phyloP scores from a whole-genome alignment of 2,329 filamentous ascomycete genomes.

The Colletotrichum sp. region DNA sequence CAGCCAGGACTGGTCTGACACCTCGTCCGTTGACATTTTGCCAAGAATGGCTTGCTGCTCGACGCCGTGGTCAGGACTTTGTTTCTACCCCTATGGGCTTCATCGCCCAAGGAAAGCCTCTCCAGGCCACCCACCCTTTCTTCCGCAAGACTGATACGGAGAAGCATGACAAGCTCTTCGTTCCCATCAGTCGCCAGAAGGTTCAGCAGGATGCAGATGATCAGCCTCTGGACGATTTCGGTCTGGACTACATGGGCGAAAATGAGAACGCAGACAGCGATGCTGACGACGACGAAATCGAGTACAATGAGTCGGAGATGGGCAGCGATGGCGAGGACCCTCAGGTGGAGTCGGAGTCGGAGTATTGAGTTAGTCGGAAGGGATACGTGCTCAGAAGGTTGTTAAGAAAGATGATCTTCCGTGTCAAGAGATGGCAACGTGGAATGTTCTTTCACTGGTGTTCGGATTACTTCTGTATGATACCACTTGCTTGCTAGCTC shows the following conservation, averaged over 20 bases:
- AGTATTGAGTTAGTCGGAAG: background rate
- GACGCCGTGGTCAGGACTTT: conserved; percentile 62
- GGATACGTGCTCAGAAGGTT: background rate
- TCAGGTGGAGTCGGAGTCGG: background rate
- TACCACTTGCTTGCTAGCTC: background rate
- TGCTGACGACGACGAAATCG: conserved; percentile 11
- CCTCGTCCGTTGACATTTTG: conserved; percentile 50
- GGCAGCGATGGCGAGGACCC: background rate
- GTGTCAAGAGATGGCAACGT: background rate
- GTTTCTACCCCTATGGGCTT: conserved; percentile 65
- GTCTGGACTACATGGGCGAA: conserved; percentile 15
- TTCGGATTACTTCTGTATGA: background rate
- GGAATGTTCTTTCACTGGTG: background rate
- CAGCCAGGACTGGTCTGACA: conserved; percentile 25
- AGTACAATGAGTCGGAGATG: conserved; percentile 18
- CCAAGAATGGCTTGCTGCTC: conserved; percentile 60
- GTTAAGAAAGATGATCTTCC: background rate
- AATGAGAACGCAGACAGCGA: conserved; percentile 11
- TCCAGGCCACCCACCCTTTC: conserved; percentile 55
- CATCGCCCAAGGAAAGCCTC: conserved; percentile 54
- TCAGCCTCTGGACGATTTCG: background rate
- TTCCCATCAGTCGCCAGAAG: background rate
- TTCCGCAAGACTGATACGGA: conserved; percentile 37
- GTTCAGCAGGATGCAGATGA: background rate
- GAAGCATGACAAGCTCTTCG: conserved; percentile 17